Evolutionary conservation across 345 rosid species (phyloP).

Genomic region (Eucalyptus pumila): DNA sequence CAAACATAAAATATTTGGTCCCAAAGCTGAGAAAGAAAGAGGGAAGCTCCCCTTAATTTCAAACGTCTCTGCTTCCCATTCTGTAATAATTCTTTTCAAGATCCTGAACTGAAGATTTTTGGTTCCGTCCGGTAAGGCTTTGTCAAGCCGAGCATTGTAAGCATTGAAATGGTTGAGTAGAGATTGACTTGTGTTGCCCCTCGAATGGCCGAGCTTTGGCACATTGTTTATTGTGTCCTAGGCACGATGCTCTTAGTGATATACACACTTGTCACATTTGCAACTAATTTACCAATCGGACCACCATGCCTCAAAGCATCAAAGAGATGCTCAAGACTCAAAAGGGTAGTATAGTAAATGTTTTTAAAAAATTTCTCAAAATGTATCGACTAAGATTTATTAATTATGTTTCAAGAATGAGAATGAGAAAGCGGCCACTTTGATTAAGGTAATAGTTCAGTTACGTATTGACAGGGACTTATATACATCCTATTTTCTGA

Average conservation of each 20-base stretch:
- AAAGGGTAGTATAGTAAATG: too few species aligned
- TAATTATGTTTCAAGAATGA: neutral
- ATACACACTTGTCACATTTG: too few species aligned
- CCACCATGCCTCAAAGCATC: too few species aligned
- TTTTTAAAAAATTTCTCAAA: neutral
- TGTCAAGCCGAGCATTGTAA: neutral
- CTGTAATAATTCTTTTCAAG: neutral
- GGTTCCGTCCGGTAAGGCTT: neutral
- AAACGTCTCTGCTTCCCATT: neutral
- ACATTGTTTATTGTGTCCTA: accelerated
- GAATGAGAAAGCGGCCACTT: neutral
- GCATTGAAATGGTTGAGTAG: neutral
- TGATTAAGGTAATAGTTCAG: neutral
- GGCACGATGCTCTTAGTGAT: neutral
- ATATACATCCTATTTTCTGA: too few species aligned
- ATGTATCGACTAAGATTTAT: neutral
- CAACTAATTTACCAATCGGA: too few species aligned
- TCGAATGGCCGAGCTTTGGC: neutral
- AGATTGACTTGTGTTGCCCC: neutral
- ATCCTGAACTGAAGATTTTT: neutral
- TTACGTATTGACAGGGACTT: too few species aligned
- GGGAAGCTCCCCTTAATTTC: neutral
- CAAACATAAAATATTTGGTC: neutral
- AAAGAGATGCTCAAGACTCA: too few species aligned
- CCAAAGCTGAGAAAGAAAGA: neutral